Evolutionary conservation across 176 grass and related monocot species (phyloP), one percentile per base, ranked within the genome.

Genomic region (Carex scoparia): DNA sequence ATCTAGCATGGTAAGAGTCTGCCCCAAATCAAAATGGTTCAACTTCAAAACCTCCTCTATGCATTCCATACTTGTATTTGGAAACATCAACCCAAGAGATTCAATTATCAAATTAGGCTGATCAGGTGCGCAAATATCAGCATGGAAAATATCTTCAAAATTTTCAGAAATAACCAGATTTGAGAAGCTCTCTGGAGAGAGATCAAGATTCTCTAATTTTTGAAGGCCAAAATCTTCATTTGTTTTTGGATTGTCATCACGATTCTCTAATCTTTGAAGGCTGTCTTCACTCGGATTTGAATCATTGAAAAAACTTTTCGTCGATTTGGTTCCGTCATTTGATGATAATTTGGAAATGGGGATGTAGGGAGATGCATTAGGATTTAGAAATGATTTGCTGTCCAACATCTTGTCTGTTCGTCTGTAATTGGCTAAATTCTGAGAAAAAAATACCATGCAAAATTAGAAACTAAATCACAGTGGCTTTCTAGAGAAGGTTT

Each of bases 81-180:
- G 80, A 54, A 83, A 83, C 80, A 83, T 83, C 80, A 83, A 28
- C 18, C 80, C 61, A 67, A 83, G 62, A 60, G 81, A 83, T 54
- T 83, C 63, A 23, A 83, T 69, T 83, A 83, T 83, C 81, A 83
- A 66, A 49, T 83, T 69, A 2, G 81, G 81, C 81, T 83, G 81
- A 37, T 69, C 81, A 4, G 61, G 42, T 32, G 61, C 12, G 15
- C 80, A 68, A 23, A 66, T 55, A 13, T 69, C 81, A 54, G 60
- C 81, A 53, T 83, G 81, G 54, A 83, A 83, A 68, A 83, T 83
- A 69, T 83, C 62, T 53, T 83, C 81, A 68, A 83, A 83, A 83
- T 83, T 66, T 66, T 83, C 81, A 54, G 81, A 69, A 35, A 83
- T 56, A 3, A 83, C 81, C 40, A 83, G 64, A 55, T 83, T 83